Evolutionary conservation across 2,329 filamentous ascomycete genomes (phyloP), one percentile per base, ranked within the genome.

Genomic region (Hypoxylon sp.): DNA sequence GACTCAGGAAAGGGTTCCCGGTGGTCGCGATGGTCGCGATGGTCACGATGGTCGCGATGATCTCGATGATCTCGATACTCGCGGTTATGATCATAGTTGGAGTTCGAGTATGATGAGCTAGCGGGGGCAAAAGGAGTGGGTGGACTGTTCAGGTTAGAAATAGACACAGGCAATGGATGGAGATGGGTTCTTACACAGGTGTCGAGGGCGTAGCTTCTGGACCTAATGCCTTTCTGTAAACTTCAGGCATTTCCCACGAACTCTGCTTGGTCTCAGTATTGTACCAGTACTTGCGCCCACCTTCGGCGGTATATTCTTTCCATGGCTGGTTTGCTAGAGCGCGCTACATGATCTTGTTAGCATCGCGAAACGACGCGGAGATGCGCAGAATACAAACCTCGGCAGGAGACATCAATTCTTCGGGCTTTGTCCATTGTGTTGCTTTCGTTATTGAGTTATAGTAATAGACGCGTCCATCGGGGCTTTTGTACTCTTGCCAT

Each of bases 361-460:
- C 65, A 21, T 65, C 51, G 54, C 20, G 17, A n/a, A 21, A 19
- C 25, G 32, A 51, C 19, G 23, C 25, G 55, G 37, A 23, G 58
- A 41, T 49, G 43, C 38, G 41, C 31, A 32, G 29, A 23, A 37
- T 36, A 61, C 73, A 59, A 74, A 92, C 91, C 84, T 96, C 91
- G 41, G 86, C 84, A 5, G 84, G 82, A 15, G 83, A 87, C 89
- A 96, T 92, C 73, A 96, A 78, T 34, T 96, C 94, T 67, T 89
- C 83, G 3, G 94, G 95, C 75, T 97, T 97, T 29, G 86, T 87
- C 94, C 94, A 99, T 81, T 92, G 88, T 21, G 94, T 97, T 57
- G 81, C 83, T 69, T 95, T 95, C 11, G 91, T 96, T 55, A 84
- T 75, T 8, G 85, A 75, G 70, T 99, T 96, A 78, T 92, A 96